phyloP scores from a whole-genome alignment of 345 rosid genomes.

The Eucalyptus camaldulensis region DNA sequence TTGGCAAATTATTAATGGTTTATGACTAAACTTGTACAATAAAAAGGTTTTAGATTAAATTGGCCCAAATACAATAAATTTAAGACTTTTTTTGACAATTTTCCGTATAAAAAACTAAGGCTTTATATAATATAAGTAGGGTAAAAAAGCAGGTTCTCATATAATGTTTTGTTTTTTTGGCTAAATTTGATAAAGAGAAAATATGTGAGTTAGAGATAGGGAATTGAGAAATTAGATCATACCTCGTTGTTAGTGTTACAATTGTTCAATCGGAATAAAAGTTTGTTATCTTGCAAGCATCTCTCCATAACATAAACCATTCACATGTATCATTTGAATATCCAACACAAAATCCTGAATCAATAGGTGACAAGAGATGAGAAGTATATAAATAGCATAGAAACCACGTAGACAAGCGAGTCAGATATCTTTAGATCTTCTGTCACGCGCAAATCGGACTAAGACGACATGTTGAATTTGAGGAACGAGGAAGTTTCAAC shows the following conservation, averaged over 20 bases:
- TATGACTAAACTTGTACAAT: no score
- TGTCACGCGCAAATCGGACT: background rate
- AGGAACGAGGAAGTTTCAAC: background rate
- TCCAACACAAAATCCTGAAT: background rate
- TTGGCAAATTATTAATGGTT: background rate
- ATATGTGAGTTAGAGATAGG: background rate
- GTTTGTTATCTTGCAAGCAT: background rate
- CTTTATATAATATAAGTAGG: background rate
- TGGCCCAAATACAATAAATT: background rate
- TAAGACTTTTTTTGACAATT: background rate
- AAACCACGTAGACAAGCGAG: background rate
- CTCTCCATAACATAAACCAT: background rate
- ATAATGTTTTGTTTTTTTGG: background rate
- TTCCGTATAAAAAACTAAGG: background rate
- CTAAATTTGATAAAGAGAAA: background rate
- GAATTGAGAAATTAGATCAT: background rate
- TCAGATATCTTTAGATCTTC: background rate
- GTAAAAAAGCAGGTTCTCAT: background rate
- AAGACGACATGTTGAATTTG: background rate
- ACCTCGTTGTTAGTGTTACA: background rate
- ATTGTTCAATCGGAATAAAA: background rate
- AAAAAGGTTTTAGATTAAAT: no score
- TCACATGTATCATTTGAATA: background rate
- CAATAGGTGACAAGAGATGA: background rate
- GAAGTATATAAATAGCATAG: background rate